Base-by-base conservation (phyloP, 257 asterid species). In the Solanum commersonii region DNA sequence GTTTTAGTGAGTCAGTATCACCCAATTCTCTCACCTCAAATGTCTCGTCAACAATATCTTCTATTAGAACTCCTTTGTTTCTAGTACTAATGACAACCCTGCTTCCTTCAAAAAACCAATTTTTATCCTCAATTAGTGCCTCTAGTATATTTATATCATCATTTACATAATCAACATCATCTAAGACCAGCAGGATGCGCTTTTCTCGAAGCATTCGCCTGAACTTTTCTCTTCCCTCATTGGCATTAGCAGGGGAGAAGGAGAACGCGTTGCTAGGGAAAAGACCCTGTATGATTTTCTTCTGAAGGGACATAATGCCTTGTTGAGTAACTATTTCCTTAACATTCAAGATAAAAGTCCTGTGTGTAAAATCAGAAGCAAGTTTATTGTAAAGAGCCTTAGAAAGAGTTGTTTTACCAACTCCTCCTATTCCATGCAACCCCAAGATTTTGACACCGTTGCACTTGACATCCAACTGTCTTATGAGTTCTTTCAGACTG, bases 321-420 rank as follows among this genome's bases (percentile, higher is more conserved):
- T 88, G 87, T 77, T 84, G 83, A 60, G 35, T 68, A 56, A 37
- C 74, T 37, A 38, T 89, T 81, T 90, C 92, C 40, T 89, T 84
- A 33, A 88, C 92, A 35, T 85, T 84, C 83, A 72, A 87, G 74
- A 90, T 77, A 83, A 90, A 90, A 77, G 87, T 22, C 82, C 92
- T 87, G 49, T 31, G 56, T 86, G 86, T 60, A 23, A 88, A 90
- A 46, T 88, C 74, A n/a, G 25, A 34, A 34, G 90, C 88, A 49
- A 90, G 90, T 88, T 87, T 90, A 81, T 90, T 90, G 70, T 84
- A 90, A 72, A 90, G 89, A 87, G 91, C 91, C 87, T 87, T 88
- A 73, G 88, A 81, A 60, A 89, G 87, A 18, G 92, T 90, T 10
- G 91, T 90, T 91, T 90, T 90, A 31, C 92, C 93, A 46, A 91